phyloP scores from a whole-genome alignment of 768 basidiomycete genomes.

The Russula sp. region DNA sequence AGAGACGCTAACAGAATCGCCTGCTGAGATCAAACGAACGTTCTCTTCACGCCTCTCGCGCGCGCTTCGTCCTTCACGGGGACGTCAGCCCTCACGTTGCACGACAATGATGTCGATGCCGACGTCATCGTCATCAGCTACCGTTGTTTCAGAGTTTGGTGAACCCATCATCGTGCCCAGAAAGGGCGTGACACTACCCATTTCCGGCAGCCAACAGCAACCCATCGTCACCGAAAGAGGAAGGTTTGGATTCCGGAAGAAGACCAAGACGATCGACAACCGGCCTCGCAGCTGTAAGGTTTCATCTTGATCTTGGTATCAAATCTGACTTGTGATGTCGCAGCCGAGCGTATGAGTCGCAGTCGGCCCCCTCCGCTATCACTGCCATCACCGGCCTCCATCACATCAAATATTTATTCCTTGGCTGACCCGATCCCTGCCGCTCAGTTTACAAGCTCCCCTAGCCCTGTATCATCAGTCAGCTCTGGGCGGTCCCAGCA shows the following conservation, averaged over 20 bases:
- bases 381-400: not conserved
- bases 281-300: not conserved
- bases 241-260: slow-evolving; percentile 13
- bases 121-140: not conserved
- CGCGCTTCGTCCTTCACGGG: not conserved
- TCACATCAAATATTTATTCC: not conserved
- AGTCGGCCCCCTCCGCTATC: not conserved
- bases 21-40: not conserved
- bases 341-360: not conserved
- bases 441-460: not conserved
- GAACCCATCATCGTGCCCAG: not conserved
- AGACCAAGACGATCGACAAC: slow-evolving; percentile 4
- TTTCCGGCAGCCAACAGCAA: not conserved
- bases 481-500: not conserved
- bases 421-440: not conserved
- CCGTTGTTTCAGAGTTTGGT: slow-evolving; percentile 5
- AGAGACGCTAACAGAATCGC: slow-evolving; percentile 9
- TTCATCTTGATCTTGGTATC: not conserved
- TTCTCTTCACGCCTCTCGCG: slow-evolving; percentile 13
- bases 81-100: not conserved
- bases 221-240: slow-evolving; percentile 1
- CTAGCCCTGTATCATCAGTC: not conserved
- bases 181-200: not conserved
- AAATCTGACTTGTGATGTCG: not conserved
- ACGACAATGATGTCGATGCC: not conserved